Base-by-base conservation (phyloP, 1,284 basidiomycete genomes). In the Cronartium ribicola region DNA sequence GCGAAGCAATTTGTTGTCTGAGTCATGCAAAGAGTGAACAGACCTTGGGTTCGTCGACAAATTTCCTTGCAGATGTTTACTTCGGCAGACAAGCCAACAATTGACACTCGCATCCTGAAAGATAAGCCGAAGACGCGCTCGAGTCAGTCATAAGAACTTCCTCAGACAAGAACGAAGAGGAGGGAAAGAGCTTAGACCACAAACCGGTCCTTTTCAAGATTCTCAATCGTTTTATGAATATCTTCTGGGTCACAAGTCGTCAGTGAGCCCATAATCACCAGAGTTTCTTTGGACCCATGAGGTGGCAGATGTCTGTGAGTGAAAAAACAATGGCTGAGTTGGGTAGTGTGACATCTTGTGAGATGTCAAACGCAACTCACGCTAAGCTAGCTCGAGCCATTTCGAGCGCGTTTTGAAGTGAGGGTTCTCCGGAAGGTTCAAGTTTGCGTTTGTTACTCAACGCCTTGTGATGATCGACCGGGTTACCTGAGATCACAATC, bases 161-260 rank as follows among this genome's bases (percentile, higher is more conserved):
- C 51, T 55, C 48, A 51, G 10, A n/a, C n/a, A n/a, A 6, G 1
- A 5, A 5, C 5, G 7, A 20, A 20, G 51, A 4, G 14, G 17
- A 20, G 4, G 14, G 29, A 13, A 55, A 20, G 22, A 48, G 29
- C 43, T 13, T 6, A 13, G 3, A 59, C 22, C 6, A 39, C 51
- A 43, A 39, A 78, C 79, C 79, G 77, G 48, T 83, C 89, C 76
- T 87, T 86, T 67, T 92, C 85, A 76, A 94, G 92, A 5, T 87
- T 86, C 29, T 89, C 86, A 43, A 99, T 85, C 0, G 94, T 94
- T 76, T 94, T 89, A 79, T 96, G 92, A 75, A 98, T 94, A 78
- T 96, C 96, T 57, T 93, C 92, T 2, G 95, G 95, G 81, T 99
- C 95, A 80, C 92, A 94, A 0, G 93, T 97, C 0, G 95, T 98